Conservation (phyloP, 2,329 filamentous ascomycete genomes). For the Aspergillus viridinutans region DNA sequence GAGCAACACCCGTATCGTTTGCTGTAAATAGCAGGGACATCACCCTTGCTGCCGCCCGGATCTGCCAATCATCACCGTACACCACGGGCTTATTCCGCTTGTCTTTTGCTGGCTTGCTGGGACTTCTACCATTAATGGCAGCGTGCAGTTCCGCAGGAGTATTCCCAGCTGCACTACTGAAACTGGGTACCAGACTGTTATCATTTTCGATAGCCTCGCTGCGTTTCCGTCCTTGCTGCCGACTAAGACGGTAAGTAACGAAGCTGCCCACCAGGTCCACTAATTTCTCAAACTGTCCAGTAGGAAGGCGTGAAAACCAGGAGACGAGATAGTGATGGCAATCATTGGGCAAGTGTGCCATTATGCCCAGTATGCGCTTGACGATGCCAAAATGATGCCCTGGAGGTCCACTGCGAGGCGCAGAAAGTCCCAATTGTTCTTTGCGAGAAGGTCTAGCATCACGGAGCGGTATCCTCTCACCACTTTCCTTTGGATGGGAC, state of each 20-base stretch:
- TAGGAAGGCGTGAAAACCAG: conserved; percentile 72
- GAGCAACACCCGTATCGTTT: conserved; percentile 56
- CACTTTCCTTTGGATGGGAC: conserved; percentile 22
- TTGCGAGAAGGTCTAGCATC: conserved; percentile 14
- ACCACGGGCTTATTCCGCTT: conserved; percentile 49
- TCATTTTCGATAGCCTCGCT: conserved; percentile 55
- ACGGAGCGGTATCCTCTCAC: conserved; percentile 14
- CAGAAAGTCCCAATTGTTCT: conserved; percentile 8
- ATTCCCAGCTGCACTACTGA: conserved; percentile 61
- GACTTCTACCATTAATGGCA: conserved; percentile 55
- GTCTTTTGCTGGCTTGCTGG: conserved; percentile 53
- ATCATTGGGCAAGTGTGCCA: conserved; percentile 69
- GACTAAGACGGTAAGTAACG: conserved; percentile 72
- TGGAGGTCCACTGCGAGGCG: conserved; percentile 36
- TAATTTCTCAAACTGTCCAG: conserved; percentile 63
- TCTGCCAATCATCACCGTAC: conserved; percentile 85
- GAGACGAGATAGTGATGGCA: conserved; percentile 73
- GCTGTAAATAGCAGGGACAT: conserved; percentile 78
- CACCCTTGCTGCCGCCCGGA: conserved; percentile 73
- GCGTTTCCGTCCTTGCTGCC: conserved; percentile 64
- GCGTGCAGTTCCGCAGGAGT: conserved; percentile 70
- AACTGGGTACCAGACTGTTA: conserved; percentile 65
- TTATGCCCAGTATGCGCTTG: conserved; percentile 75
- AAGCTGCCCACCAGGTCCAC: conserved; percentile 77
- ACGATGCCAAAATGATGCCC: conserved; percentile 77